These are phyloP conservation scores for Tulasnella sp. DNA, from an alignment of 768 basidiomycete genomes.

Conservation along the genomic window DNA sequence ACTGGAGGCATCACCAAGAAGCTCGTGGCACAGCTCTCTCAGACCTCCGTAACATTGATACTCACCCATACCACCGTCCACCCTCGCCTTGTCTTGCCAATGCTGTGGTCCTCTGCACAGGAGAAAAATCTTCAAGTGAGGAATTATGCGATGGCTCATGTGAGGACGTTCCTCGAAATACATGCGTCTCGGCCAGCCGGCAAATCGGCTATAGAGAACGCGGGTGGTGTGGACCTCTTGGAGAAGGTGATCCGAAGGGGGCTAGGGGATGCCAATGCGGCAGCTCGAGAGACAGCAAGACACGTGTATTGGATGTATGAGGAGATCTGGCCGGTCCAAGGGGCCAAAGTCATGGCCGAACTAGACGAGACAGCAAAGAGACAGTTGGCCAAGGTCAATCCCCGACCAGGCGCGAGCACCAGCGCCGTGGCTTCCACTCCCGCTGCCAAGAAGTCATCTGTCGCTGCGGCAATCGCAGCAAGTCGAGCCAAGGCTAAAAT, in stretches of 20 bases:
- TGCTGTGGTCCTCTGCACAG: constrained; percentile 55
- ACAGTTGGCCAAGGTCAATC: constrained; percentile 79
- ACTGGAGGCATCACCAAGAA: constrained; percentile 93
- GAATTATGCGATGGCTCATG: constrained; percentile 52
- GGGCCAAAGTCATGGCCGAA: constrained; percentile 46
- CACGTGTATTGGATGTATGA: constrained; percentile 72
- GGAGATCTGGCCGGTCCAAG: constrained; percentile 62
- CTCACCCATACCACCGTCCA: constrained; percentile 60
- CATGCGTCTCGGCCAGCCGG: constrained; percentile 48
- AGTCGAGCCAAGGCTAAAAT: constrained; percentile 80
- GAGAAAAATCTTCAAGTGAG: constrained; percentile 79
- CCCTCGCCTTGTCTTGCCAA: constrained; percentile 55
- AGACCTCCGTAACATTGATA: constrained; percentile 55
- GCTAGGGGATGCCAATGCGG: constrained; percentile 67
- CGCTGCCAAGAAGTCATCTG: constrained; percentile 61
- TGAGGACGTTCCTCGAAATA: constrained; percentile 62
- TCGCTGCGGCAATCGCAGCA: constrained; percentile 81
- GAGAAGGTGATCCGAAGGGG: constrained; percentile 66
- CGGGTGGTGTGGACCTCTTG: constrained; percentile 56
- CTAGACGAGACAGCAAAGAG: constrained; percentile 64
- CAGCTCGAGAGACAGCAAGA: constrained; percentile 65
- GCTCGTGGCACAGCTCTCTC: constrained; percentile 77
- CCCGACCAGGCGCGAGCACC: constrained; percentile 32
- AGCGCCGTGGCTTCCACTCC: constrained; percentile 39
- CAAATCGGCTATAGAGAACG: constrained; percentile 55